Percentiles rank a stretch among this genome's conserved stretches.
Conservation (phyloP, 1,139 yeast genomes). For the Geotrichum australiense region DNA sequence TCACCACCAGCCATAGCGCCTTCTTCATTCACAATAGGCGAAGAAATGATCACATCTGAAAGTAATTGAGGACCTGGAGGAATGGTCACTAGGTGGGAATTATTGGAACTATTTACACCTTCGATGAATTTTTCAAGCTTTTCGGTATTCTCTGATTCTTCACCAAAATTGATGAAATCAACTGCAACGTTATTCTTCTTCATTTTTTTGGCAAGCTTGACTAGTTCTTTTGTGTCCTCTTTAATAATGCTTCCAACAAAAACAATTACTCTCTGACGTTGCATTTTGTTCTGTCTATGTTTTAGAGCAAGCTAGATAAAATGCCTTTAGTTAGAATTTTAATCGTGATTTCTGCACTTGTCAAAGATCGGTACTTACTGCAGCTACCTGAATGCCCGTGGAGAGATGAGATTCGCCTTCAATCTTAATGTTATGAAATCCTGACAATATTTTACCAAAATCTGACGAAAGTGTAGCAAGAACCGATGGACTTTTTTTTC, state of each 20-base stretch:
- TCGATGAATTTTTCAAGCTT: constrained; percentile 76
- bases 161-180: constrained; percentile 90
- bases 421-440: constrained; percentile 75
- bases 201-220: constrained; percentile 82
- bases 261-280: constrained; percentile 80
- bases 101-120: constrained; percentile 69
- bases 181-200: constrained; percentile 89
- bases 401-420: constrained; percentile 64
- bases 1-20: constrained; percentile 40
- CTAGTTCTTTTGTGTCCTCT: constrained; percentile 66
- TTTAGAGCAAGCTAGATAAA: constrained; percentile 60
- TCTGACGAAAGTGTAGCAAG: constrained; percentile 83
- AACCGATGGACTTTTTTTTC: constrained; percentile 52
- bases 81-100: constrained; percentile 75
- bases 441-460: constrained; percentile 81
- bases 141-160: constrained; percentile 67
- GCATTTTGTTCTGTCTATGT: constrained; percentile 92
- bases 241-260: constrained; percentile 84
- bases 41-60: constrained; percentile 64
- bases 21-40: constrained; percentile 61
- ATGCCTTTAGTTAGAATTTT: background rate
- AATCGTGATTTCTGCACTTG: background rate
- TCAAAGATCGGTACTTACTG: constrained; percentile 31
- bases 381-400: constrained; percentile 94
- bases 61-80: constrained; percentile 83